Conservation (phyloP, 1,284 basidiomycete genomes). For the Cryptococcus sp. region DNA sequence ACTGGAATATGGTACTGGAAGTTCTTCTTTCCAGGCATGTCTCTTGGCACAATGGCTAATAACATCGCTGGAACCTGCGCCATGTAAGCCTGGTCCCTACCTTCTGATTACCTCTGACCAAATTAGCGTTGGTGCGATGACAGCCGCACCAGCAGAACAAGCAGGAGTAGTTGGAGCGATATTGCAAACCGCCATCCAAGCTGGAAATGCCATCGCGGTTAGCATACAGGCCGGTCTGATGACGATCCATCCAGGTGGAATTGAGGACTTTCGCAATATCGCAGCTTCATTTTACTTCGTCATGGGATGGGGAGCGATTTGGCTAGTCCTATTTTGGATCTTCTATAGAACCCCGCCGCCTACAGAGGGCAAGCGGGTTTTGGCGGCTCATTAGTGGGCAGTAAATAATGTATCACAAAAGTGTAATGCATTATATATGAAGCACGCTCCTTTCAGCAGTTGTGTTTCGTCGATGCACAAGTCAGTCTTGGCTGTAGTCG, state of each 20-base stretch:
- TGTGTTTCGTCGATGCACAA: no score
- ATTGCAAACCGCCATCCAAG: constrained; percentile 34
- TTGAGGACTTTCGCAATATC: constrained; percentile 28
- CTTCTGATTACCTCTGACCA: background rate
- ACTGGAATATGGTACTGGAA: constrained; percentile 16
- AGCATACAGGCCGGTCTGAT: constrained; percentile 36
- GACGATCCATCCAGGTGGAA: constrained; percentile 26
- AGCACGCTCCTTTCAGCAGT: no score
- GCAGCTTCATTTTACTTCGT: constrained; percentile 31
- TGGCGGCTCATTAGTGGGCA: background rate
- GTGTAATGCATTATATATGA: background rate
- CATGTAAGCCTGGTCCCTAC: constrained; percentile 12
- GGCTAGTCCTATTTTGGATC: constrained; percentile 25
- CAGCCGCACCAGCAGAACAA: constrained; percentile 25
- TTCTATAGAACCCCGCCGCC: constrained; percentile 20
- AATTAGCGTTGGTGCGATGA: constrained; percentile 31
- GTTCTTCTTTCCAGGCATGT: constrained; percentile 16
- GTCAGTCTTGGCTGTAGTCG: no score
- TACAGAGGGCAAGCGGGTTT: background rate
- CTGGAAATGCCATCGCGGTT: constrained; percentile 30
- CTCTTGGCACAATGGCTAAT: constrained; percentile 15
- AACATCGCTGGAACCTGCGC: constrained; percentile 9
- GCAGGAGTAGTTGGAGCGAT: constrained; percentile 37
- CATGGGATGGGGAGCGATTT: constrained; percentile 32
- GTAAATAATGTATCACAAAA: background rate